phyloP scores from a whole-genome alignment of 1,284 basidiomycete genomes.

The Moesziomyces antarcticus region DNA sequence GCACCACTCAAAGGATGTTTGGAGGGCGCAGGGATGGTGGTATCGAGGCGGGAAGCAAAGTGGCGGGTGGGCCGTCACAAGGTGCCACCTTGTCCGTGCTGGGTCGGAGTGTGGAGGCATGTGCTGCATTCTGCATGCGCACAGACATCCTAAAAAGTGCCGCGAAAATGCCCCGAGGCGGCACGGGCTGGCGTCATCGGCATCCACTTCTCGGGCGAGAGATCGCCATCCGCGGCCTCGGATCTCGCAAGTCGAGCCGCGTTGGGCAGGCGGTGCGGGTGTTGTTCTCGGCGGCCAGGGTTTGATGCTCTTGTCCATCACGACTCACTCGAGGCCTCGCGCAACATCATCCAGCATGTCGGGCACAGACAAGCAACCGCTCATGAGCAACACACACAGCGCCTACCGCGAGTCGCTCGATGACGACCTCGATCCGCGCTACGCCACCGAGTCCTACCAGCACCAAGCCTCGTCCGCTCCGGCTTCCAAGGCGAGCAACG shows the following conservation, averaged over 20 bases:
- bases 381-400: slow-evolving; percentile 17
- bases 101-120: not conserved
- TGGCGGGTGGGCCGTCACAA: not conserved
- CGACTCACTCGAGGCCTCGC: not conserved
- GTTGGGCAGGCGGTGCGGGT: not conserved
- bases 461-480: slow-evolving; percentile 22
- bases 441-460: slow-evolving; percentile 58
- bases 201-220: not conserved
- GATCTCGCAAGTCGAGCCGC: not conserved
- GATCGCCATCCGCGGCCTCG: not conserved
- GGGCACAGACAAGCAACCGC: slow-evolving; percentile 31
- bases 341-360: slow-evolving; percentile 10
- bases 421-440: slow-evolving; percentile 53
- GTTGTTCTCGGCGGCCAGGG: not conserved
- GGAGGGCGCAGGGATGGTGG: too few relatives aligned
- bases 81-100: not conserved
- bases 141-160: too few relatives aligned
- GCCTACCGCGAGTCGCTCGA: slow-evolving; percentile 43
- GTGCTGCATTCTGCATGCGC: too few relatives aligned
- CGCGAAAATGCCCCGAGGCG: too few relatives aligned
- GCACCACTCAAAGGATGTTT: too few relatives aligned
- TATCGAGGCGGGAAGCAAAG: not conserved
- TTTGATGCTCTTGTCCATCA: not conserved
- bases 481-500: slow-evolving; percentile 13
- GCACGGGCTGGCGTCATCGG: too few relatives aligned